Base-by-base conservation (phyloP, 106 monocot genomes). In the Allium cepa region DNA sequence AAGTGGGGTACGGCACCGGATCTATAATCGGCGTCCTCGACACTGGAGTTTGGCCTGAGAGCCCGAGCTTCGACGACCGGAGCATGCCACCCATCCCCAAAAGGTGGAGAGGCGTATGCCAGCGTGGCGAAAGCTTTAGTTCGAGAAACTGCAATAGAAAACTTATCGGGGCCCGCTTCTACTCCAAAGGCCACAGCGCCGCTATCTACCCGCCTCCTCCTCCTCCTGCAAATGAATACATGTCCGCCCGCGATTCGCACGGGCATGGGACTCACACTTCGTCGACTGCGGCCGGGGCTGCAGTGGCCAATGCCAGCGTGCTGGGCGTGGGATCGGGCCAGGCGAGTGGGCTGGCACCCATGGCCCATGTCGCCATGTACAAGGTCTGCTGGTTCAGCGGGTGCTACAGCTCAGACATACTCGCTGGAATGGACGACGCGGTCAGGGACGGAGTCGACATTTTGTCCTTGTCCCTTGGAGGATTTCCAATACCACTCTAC, bases 11-110 rank as follows among this genome's bases (percentile, higher is more conserved):
- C 60, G 88, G 91, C 9, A 49, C 15, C 0, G 85, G 83, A 0
- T 26, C 75, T 75, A 78, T 95, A 67, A 76, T 96, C 11, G 91
- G 96, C 11, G 78, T 96, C 22, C 86, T 96, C 17, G 95, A 95
- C 62, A 96, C 92, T 17, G 96, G 96, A 1, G 83, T 97, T 17
- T 92, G 92, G 96, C 96, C 96, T 0, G 96, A 97, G 75, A 86
- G 82, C 60, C 88, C 86, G 27, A 97, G 96, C 84, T 97, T 97
- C 72, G 11, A 13, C 1, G 96, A 97, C 60, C 14, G 18, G 47
- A 47, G 68, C 1, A 84, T 92, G 83, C 80, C 82, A 7, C 92
- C 89, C 0, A 78, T 82, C 52, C 96, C 92, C 0, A 4, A 13
- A 10, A 60, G 77, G 26, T 97, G 96, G 96, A 62, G 55, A n/a